phyloP scores from a whole-genome alignment of 306 rosid genomes.

The Cucurbita argyrosperma region DNA sequence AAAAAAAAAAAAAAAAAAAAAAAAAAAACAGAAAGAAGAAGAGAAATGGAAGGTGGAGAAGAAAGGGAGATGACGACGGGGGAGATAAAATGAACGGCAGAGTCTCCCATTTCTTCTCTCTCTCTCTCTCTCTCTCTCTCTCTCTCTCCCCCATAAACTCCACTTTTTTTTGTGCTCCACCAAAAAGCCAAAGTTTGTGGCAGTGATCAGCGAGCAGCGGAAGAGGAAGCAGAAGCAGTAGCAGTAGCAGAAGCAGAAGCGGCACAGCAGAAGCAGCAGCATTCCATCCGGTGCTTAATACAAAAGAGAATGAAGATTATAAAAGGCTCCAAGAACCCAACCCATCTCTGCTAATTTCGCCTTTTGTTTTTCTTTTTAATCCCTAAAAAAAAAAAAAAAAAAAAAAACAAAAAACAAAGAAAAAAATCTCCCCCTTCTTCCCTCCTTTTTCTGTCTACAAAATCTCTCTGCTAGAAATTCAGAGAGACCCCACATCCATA shows the following conservation, averaged over 20 bases:
- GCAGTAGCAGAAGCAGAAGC: neutral
- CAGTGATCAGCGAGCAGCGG: slow-evolving; percentile 27
- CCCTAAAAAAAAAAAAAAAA: too few species aligned
- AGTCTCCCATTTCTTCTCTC: neutral
- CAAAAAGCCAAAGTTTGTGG: slow-evolving; percentile 33
- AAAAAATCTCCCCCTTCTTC: neutral
- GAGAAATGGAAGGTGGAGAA: slow-evolving; percentile 1
- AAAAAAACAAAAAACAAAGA: too few species aligned
- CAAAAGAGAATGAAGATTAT: neutral
- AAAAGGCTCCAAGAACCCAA: neutral
- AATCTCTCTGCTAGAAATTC: slow-evolving; percentile 29
- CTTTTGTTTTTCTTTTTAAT: neutral
- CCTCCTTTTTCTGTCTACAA: slow-evolving; percentile 5
- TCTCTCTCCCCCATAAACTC: neutral
- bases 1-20: neutral
- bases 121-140: neutral
- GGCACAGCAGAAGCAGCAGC: neutral
- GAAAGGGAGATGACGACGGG: neutral
- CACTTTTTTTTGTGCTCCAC: neutral
- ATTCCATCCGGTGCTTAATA: neutral
- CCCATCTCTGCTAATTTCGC: neutral
- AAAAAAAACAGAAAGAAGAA: neutral
- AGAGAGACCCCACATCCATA: slow-evolving; percentile 58
- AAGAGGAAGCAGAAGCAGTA: slow-evolving; percentile 5
- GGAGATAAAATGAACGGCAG: neutral